Evolutionary conservation across 176 grass and related monocot species (phyloP).

Genomic region (Microstegium vimineum): DNA sequence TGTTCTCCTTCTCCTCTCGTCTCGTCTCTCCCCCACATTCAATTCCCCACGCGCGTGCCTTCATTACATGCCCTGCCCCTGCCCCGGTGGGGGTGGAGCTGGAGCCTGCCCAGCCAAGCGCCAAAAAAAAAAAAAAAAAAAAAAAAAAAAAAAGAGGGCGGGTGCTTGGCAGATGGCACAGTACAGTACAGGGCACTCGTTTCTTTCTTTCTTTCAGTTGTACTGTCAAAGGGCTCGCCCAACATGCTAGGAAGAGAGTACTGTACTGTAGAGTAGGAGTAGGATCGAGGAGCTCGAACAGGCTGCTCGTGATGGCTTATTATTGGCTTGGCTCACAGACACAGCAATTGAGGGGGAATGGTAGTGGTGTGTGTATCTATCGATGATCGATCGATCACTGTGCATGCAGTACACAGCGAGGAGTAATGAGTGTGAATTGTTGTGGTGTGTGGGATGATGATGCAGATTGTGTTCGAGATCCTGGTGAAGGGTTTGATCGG

Average conservation of each 20-base stretch:
- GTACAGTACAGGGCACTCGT: not conserved
- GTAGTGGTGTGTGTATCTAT: not conserved
- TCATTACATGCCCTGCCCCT: slow-evolving; percentile 1
- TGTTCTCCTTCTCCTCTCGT: not conserved
- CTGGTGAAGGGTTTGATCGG: slow-evolving; percentile 86
- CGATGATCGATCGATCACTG: not conserved
- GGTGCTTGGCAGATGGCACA: not conserved
- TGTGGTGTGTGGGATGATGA: not conserved
- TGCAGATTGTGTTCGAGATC: slow-evolving; percentile 93
- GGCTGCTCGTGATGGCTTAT: not conserved
- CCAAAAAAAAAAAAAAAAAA: not conserved
- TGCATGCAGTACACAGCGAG: not conserved
- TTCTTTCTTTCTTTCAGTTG: not conserved
- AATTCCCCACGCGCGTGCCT: slow-evolving; percentile 15
- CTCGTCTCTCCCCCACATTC: slow-evolving; percentile 36
- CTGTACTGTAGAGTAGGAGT: too few species aligned
- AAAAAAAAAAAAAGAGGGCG: not conserved
- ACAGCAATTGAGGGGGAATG: not conserved
- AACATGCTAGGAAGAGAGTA: too few species aligned
- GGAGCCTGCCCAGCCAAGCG: not conserved
- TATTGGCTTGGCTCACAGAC: not conserved
- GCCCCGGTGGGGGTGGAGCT: too few species aligned
- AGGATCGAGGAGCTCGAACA: not conserved
- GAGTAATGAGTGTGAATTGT: slow-evolving; percentile 1
- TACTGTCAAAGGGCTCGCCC: too few species aligned